Evolutionary conservation across 208 protist species (phyloP), one percentile per base, ranked within the genome.

Genomic region (Jaenimonas drosophilae): DNA sequence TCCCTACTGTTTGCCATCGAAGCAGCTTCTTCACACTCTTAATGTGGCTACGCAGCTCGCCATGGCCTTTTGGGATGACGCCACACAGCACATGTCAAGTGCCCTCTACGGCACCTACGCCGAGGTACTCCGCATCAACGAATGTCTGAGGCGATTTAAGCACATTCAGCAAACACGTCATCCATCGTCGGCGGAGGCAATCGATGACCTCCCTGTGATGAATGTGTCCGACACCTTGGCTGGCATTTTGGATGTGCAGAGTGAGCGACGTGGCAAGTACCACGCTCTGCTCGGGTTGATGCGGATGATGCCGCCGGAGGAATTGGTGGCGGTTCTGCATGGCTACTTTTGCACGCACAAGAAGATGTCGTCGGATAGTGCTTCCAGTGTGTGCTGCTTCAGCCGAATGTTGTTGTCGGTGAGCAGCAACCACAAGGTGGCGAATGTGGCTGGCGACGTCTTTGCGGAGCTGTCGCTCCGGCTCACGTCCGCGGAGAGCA

Each of bases 51-150:
- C 70, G 34, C 73, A 85, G 55, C 54, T 94, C 25, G 72, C 88
- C 36, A 89, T 91, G 70, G 69, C 63, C 4, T 64, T 94, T 17
- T 94, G 86, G 82, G 86, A 94, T 46, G 86, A 94, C 28, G 72
- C 66, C 30, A 94, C 86, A 20, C 76, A 83, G 53, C 82, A 88
- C 38, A 72, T 89, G 38, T 76, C 86, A 12, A 82, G 86, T 1
- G 66, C 78, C 12, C 64, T 94, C 9, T 89, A 91, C 63, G 71
- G 60, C 36, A 86, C 86, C 27, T 94, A 86, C 60, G 65, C 65
- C 48, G 55, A 62, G 44, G 49, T 81, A 19, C 67, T 81, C 42
- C 33, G 42, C 32, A 58, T 64, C 12, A 49, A 70, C 43, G 56
- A 77, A 31, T 21, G 21, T 25, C n/a, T n/a, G n/a, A n/a, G n/a